Evolutionary conservation across 352 stramenopile genomes (phyloP).

Genomic region (Phytophthora boehmeriae): DNA sequence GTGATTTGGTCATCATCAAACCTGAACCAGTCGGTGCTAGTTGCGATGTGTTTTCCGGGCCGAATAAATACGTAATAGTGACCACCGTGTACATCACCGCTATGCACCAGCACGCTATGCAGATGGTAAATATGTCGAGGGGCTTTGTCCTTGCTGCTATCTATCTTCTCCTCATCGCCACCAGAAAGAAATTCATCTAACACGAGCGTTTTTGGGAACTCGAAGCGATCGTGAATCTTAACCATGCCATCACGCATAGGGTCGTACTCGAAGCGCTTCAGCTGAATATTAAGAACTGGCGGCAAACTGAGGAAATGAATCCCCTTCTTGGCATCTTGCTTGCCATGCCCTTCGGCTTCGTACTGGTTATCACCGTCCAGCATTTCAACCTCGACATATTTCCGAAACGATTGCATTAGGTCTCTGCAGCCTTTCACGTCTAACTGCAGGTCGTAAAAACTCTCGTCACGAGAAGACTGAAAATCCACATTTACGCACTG

Average conservation of each 20-base stretch:
- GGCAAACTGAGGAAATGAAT: slow-evolving; percentile 87
- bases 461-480: slow-evolving; percentile 87
- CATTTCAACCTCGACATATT: slow-evolving; percentile 93
- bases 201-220: slow-evolving; percentile 79
- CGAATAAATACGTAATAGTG: slow-evolving; percentile 93
- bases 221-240: slow-evolving; percentile 90
- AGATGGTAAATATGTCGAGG: slow-evolving; percentile 73
- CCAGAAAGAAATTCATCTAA: slow-evolving; percentile 66
- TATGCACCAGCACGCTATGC: slow-evolving; percentile 87
- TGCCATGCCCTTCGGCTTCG: slow-evolving; percentile 86
- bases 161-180: slow-evolving; percentile 6
- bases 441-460: slow-evolving; percentile 93
- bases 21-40: slow-evolving; percentile 75
- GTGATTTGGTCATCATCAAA: slow-evolving; percentile 90
- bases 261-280: slow-evolving; percentile 92
- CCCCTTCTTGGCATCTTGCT: slow-evolving; percentile 92
- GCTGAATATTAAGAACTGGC: slow-evolving; percentile 92
- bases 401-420: slow-evolving; percentile 90
- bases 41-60: slow-evolving; percentile 64
- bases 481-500: slow-evolving; percentile 92
- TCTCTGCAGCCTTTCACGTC: slow-evolving; percentile 92
- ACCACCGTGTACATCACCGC: slow-evolving; percentile 84
- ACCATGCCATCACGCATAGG: slow-evolving; percentile 87
- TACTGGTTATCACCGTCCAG: slow-evolving; percentile 95
- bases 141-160: slow-evolving; percentile 6